These are phyloP conservation scores for Chenopodium suecicum DNA, from an alignment of 148 eudicot species.

Conservation along the genomic window DNA sequence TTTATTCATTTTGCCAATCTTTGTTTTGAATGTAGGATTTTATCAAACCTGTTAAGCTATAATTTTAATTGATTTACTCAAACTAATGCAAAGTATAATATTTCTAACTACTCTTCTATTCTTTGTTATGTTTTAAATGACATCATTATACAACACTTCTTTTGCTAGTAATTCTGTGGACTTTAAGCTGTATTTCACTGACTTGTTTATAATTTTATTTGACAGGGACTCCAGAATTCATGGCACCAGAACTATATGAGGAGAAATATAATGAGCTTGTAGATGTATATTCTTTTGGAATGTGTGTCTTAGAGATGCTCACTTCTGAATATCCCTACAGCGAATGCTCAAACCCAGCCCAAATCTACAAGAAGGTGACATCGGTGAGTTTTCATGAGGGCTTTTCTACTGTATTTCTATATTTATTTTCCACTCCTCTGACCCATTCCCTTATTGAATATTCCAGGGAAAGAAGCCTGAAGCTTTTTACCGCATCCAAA, in stretches of 20 bases:
- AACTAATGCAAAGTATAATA: not conserved
- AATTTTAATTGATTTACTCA: not conserved
- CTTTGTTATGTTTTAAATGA: not conserved
- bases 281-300: conserved; percentile 85
- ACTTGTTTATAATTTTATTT: not conserved
- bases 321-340: conserved; percentile 75
- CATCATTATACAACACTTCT: not conserved
- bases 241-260: conserved; percentile 89
- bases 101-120: not conserved
- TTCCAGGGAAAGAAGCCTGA: conserved; percentile 75
- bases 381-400: conserved; percentile 37
- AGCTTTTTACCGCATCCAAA: conserved; percentile 56
- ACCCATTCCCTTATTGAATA: not conserved
- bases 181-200: not conserved
- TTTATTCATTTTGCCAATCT: not conserved
- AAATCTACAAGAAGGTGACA: conserved; percentile 87
- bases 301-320: conserved; percentile 87
- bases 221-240: conserved; percentile 89
- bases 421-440: conserved; percentile 11
- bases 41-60: not conserved
- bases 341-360: conserved; percentile 85
- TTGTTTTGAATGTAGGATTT: not conserved
- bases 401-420: not conserved
- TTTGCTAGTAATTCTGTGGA: not conserved
- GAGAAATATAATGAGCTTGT: conserved; percentile 79